Evolutionary conservation across 306 rosid species (phyloP), one percentile per base, ranked within the genome.

Genomic region (Rosa lucieae): DNA sequence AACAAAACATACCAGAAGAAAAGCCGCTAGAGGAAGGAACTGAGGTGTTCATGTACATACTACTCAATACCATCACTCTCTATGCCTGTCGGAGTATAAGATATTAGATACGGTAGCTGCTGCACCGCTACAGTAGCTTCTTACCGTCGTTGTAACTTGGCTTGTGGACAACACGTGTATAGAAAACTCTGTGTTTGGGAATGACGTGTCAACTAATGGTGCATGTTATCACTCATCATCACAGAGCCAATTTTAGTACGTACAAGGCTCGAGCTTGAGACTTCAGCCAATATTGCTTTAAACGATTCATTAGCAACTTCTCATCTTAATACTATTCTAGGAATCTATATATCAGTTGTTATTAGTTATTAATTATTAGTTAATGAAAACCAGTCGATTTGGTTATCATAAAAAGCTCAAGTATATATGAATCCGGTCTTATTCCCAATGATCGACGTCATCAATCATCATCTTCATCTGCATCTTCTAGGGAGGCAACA

Each of bases 1-100:
- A 55, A 26, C 26, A 14, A 59, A 15, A 42, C 32, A 39, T 70
- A 78, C 81, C 81, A 78, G 70, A 70, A 70, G 76, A 69, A 5
- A 78, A 78, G 76, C 46, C 70, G 70, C 76, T 43, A 20, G 11
- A 43, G 5, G 66, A 59, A 26, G 58, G 81, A 43, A 56, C 59
- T 55, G 70, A 29, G 58, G 61, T 43, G 21, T 55, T 68, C 58
- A 42, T 8, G 37, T 59, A 47, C 70, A 67, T 26, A 70, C 51
- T 26, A 70, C 51, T 53, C 67, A 10, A 20, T 56, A 47, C n/a
- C 35, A 59, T 59, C 35, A 2, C 66, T 21, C 15, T 59, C 37
- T 59, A 6, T n/a, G 35, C 15, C 15, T 8, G 14, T 4, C 37
- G 63, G 37, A 10, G 66, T 59, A 61, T 26, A 21, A 11, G 17